Evolutionary conservation across 2,329 filamentous ascomycete species (phyloP).

Genomic region (Aureobasidium sp.): DNA sequence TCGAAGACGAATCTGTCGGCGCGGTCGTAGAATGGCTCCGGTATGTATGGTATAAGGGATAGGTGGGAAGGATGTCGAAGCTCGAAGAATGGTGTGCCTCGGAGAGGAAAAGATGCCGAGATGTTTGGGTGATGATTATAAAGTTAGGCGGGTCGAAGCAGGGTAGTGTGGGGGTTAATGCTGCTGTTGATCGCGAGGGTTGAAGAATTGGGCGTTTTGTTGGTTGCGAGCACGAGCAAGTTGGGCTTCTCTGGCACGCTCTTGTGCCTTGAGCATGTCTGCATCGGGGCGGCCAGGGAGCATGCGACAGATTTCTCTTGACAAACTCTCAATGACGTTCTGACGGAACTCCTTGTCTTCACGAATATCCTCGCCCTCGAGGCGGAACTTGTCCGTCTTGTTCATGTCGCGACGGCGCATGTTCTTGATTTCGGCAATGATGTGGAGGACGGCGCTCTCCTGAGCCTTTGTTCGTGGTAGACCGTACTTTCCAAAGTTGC

Average conservation of each 20-base stretch:
- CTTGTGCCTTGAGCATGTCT: constrained; percentile 39
- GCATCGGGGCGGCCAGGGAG: constrained; percentile 46
- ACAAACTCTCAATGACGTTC: constrained; percentile 65
- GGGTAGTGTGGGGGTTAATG: constrained; percentile 18
- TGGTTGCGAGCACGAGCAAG: constrained; percentile 15
- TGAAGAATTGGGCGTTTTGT: constrained; percentile 13
- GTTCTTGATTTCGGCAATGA: constrained; percentile 82
- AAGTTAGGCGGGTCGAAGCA: background rate
- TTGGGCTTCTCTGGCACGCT: constrained; percentile 29
- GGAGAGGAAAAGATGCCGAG: background rate
- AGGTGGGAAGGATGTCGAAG: constrained; percentile 1
- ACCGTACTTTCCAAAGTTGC: constrained; percentile 60
- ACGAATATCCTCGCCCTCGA: constrained; percentile 69
- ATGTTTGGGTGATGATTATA: constrained; percentile 1
- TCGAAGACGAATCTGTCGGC: background rate
- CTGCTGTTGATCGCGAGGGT: constrained; percentile 28
- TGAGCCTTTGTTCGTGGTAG: constrained; percentile 69
- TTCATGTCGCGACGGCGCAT: constrained; percentile 74
- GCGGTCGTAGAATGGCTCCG: constrained; percentile 2
- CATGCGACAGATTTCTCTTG: constrained; percentile 62
- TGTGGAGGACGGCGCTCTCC: constrained; percentile 83
- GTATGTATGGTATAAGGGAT: background rate
- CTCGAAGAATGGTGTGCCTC: background rate
- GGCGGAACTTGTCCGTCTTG: constrained; percentile 73
- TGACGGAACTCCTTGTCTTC: constrained; percentile 68